Conservation (phyloP, 176 grass and related monocot species). For the Oryza officinalis region DNA sequence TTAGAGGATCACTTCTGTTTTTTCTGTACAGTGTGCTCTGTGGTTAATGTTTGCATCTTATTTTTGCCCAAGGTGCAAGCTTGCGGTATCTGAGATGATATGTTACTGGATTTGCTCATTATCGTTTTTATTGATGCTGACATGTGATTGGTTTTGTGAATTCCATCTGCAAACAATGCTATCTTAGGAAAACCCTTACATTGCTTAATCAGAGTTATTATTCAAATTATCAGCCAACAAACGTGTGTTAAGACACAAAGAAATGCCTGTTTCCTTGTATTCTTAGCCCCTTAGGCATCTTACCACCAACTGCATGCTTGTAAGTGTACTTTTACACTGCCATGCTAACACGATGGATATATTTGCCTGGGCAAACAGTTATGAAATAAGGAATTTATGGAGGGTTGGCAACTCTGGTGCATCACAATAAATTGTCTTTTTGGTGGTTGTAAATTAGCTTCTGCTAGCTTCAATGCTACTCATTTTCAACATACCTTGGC, state of each 20-base stretch:
- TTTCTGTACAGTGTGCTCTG: not conserved
- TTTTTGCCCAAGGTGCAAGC: not conserved
- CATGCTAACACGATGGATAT: not conserved
- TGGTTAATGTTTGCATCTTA: not conserved
- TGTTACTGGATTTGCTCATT: conserved; percentile 3
- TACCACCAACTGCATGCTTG: not conserved
- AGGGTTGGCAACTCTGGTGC: not conserved
- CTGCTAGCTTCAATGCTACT: not conserved
- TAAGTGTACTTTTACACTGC: not conserved
- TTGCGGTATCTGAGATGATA: not conserved
- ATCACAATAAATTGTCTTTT: not conserved
- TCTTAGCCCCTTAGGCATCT: conserved; percentile 11
- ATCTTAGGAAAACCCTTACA: not conserved
- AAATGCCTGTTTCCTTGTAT: not conserved
- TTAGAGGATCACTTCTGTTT: not conserved
- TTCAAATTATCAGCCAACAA: conserved; percentile 6
- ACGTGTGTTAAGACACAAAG: not conserved
- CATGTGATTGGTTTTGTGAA: not conserved
- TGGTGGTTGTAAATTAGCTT: not conserved
- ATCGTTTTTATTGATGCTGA: not conserved
- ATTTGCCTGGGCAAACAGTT: not conserved
- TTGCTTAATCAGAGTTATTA: conserved; percentile 7
- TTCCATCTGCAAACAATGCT: not conserved
- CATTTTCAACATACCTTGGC: not conserved
- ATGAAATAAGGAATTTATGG: conserved; percentile 20